Base-by-base conservation (phyloP, 805 yeast species). In the Torulaspora quercuum region DNA sequence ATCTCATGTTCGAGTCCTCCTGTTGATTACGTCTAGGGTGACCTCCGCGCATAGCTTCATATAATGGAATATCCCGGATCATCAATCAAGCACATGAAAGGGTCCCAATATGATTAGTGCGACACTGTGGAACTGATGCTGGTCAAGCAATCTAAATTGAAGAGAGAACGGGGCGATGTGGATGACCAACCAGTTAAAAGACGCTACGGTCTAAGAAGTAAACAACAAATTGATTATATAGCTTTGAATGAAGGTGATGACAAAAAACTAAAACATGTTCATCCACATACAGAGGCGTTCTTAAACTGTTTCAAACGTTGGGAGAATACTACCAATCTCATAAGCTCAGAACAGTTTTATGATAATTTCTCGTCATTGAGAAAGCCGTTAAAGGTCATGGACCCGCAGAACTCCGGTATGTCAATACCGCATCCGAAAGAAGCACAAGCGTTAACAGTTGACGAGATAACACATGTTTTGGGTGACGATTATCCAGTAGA, bases 191-290 rank as follows among this genome's bases (percentile, higher is more conserved):
- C n/a, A n/a, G n/a, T n/a, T n/a, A 45, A 38, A 25, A 72, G 68
- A 37, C 62, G 89, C 25, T 67, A 67, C 24, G 78, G 85, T 39
- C 65, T 70, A 27, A 63, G 95, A 14, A 62, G 70, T 10, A 63
- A 67, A 26, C 61, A 66, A n/a, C 68, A 69, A 35, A 72, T 88
- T 29, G 95, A 87, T 54, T 87, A 87, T 52, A 78, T 76, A 7
- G 92, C 95, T 0, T 64, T 87, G 48, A 75, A 87, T 55, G 81
- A 79, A 37, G 95, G 95, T 4, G 81, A 78, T 23, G 56, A 66
- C 53, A 39, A 69, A 37, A 70, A 74, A 3, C 62, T 72, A 4
- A 67, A 69, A 20, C 75, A 75, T 48, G 71, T 74, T 7, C 95
- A 84, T 52, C 80, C 77, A 2, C 79, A 76, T 63, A 75, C 55